Conservation (phyloP, 2,329 filamentous ascomycete genomes). For the Paracoccidioides lutzii region DNA sequence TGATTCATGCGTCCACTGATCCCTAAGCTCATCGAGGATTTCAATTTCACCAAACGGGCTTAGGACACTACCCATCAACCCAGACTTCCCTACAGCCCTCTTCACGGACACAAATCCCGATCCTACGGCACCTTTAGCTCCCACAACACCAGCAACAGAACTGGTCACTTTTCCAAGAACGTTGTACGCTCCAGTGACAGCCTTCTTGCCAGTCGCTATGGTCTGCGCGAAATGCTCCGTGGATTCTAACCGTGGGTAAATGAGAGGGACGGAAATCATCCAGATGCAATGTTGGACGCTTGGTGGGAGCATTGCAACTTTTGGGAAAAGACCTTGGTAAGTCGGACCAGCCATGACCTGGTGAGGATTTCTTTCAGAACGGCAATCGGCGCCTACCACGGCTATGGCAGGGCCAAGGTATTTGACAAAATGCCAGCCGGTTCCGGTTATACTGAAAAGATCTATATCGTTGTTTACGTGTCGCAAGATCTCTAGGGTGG, state of each 20-base stretch:
- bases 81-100: slow-evolving; percentile 88
- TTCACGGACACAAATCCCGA: slow-evolving; percentile 92
- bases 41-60: slow-evolving; percentile 96
- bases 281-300: slow-evolving; percentile 94
- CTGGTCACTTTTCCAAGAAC: slow-evolving; percentile 89
- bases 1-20: slow-evolving; percentile 96
- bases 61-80: slow-evolving; percentile 87
- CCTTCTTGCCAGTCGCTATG: slow-evolving; percentile 88
- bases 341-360: slow-evolving; percentile 93
- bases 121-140: slow-evolving; percentile 82
- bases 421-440: slow-evolving; percentile 97
- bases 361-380: slow-evolving; percentile 78
- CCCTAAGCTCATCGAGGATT: slow-evolving; percentile 81
- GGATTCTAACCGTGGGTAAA: slow-evolving; percentile 83
- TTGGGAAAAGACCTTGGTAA: slow-evolving; percentile 94
- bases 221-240: slow-evolving; percentile 86
- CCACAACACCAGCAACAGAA: slow-evolving; percentile 87
- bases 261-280: slow-evolving; percentile 82
- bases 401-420: slow-evolving; percentile 84
- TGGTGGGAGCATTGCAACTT: slow-evolving; percentile 76
- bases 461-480: slow-evolving; percentile 80
- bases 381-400: slow-evolving; percentile 78
- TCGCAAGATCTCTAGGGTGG: slow-evolving; percentile 81
- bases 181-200: slow-evolving; percentile 92
- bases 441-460: slow-evolving; percentile 92